Percentiles rank a stretch among this genome's conserved stretches.
These are phyloP conservation scores for Calocybe gambosa DNA, from an alignment of 1,284 basidiomycete species.

Conservation along the genomic window DNA sequence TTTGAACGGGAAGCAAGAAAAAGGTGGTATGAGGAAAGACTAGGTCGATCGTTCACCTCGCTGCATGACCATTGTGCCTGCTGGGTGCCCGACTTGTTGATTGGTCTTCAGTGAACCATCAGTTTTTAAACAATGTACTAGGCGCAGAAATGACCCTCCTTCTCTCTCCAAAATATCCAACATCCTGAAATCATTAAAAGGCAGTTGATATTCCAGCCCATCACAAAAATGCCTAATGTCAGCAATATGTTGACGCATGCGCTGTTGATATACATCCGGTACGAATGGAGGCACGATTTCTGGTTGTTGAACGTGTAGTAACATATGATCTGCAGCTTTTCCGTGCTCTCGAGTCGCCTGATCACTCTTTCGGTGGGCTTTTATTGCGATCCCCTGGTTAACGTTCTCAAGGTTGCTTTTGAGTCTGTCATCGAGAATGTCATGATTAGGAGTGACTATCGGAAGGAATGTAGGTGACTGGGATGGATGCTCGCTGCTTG, in stretches of 20 bases:
- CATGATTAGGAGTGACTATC: background rate
- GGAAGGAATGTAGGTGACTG: background rate
- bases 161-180: slow-evolving; percentile 24
- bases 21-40: background rate
- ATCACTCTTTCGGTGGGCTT: background rate
- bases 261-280: slow-evolving; percentile 19
- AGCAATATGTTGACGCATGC: slow-evolving; percentile 24
- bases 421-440: background rate
- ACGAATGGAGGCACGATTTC: slow-evolving; percentile 7
- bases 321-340: background rate
- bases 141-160: slow-evolving; percentile 22
- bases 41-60: background rate
- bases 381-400: background rate
- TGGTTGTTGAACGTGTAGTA: background rate
- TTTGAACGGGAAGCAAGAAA: background rate
- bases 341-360: background rate
- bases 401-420: background rate
- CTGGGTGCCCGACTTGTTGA: background rate
- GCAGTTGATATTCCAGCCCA: slow-evolving; percentile 29
- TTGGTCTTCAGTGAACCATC: slow-evolving; percentile 13
- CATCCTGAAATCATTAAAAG: slow-evolving; percentile 26
- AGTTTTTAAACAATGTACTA: slow-evolving; percentile 21
- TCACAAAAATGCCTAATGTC: slow-evolving; percentile 28
- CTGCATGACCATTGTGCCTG: background rate
- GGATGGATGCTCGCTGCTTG: background rate